These are phyloP conservation scores for Warburgia ugandensis DNA, from an alignment of 164 flowering plant genomes.

Conservation along the genomic window DNA sequence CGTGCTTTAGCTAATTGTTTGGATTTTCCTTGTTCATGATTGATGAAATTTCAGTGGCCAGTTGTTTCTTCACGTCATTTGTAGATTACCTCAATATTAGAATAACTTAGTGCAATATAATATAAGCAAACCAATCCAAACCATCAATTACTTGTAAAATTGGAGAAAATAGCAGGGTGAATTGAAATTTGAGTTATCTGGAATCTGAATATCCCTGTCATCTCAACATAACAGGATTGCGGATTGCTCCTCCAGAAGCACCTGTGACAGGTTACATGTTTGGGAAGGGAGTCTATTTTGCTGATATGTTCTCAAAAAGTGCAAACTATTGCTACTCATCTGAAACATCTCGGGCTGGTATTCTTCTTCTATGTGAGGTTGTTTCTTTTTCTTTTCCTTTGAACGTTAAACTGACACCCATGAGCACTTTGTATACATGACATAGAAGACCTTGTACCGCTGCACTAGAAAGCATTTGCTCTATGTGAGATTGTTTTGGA, in stretches of 20 bases:
- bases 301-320: conserved; percentile 99
- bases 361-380: conserved; percentile 94
- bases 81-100: too few relatives aligned
- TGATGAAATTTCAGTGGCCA: background rate
- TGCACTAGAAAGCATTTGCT: too few relatives aligned
- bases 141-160: background rate
- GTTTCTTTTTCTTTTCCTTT: background rate
- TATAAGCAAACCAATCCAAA: too few relatives aligned
- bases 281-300: conserved; percentile 97
- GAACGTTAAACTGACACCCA: background rate
- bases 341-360: conserved; percentile 40
- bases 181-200: conserved; percentile 4
- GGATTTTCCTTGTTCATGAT: too few relatives aligned
- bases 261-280: conserved; percentile 95
- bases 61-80: too few relatives aligned
- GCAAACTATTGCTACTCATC: conserved; percentile 82
- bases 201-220: background rate
- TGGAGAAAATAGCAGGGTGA: background rate
- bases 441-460: too few relatives aligned
- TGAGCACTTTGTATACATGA: too few relatives aligned
- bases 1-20: background rate
- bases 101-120: too few relatives aligned
- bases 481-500: too few relatives aligned
- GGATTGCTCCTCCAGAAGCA: conserved; percentile 96
- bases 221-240: conserved; percentile 49